phyloP scores from a whole-genome alignment of 768 basidiomycete genomes.

The Botryobasidium botryosum region DNA sequence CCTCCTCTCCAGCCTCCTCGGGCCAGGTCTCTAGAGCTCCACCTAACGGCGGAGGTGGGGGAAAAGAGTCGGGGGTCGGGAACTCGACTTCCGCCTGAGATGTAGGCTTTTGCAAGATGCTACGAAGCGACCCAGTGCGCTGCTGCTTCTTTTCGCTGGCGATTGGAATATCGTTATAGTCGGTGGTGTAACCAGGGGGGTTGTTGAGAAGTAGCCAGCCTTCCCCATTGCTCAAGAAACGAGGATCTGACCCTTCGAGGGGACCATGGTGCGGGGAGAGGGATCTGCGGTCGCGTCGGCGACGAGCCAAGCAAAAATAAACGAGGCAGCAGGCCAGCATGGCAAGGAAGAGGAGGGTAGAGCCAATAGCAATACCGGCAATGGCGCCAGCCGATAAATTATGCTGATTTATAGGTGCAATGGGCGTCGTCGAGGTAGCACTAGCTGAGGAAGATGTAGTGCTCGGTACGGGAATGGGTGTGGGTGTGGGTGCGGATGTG shows the following conservation, averaged over 20 bases:
- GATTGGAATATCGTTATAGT: too few species aligned
- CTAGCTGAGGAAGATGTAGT: too few species aligned
- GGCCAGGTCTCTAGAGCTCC: too few species aligned
- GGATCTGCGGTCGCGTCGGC: slow-evolving; percentile 12
- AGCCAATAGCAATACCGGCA: neutral
- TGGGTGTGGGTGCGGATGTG: slow-evolving; percentile 1
- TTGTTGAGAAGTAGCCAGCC: neutral
- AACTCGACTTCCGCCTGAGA: too few species aligned
- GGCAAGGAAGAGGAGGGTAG: neutral
- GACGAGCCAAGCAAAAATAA: too few species aligned
- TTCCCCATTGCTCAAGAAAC: neutral
- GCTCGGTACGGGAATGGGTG: neutral
- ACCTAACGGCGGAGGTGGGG: too few species aligned
- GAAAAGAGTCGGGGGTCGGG: too few species aligned
- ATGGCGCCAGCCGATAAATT: neutral
- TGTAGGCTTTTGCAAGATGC: too few species aligned
- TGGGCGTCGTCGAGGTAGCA: neutral
- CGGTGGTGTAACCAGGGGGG: neutral
- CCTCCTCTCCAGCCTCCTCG: too few species aligned
- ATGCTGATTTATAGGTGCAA: neutral
- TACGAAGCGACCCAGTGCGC: too few species aligned
- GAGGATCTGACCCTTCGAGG: neutral
- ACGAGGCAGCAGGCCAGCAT: neutral
- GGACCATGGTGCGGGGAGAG: slow-evolving; percentile 7
- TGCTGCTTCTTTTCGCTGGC: too few species aligned